These are phyloP conservation scores for Sindora glabra DNA, from an alignment of 306 rosid genomes.

Conservation along the genomic window DNA sequence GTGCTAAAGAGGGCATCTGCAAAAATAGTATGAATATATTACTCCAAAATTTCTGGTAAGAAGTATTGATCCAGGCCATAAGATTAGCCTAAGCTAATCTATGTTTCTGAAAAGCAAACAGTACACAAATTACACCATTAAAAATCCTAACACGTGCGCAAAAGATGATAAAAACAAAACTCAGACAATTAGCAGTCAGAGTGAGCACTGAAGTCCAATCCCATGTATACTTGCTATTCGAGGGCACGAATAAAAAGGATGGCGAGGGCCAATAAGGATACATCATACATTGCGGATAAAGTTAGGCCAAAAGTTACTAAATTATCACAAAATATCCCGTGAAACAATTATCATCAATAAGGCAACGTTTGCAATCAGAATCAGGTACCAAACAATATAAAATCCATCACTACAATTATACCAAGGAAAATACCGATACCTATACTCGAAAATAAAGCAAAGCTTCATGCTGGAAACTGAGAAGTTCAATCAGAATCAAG, in stretches of 20 bases:
- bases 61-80: too few species aligned
- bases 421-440: neutral
- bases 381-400: constrained; percentile 8
- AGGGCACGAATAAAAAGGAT: neutral
- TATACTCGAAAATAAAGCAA: constrained; percentile 11
- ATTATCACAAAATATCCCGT: neutral
- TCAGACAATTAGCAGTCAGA: neutral
- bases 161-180: neutral
- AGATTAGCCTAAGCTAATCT: too few species aligned
- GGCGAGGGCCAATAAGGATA: too few species aligned
- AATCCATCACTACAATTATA: constrained; percentile 11
- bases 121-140: neutral
- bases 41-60: too few species aligned
- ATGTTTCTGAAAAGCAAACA: neutral
- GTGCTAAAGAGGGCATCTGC: neutral
- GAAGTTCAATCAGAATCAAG: too few species aligned
- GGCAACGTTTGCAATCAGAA: constrained; percentile 12
- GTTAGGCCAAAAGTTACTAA: too few species aligned
- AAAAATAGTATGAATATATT: neutral
- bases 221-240: neutral
- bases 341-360: constrained; percentile 2
- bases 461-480: neutral
- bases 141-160: neutral
- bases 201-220: neutral
- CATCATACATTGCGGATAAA: too few species aligned